A percentile compares a stretch with the other conserved stretches of the same genome.
Evolutionary conservation across 2,329 filamentous ascomycete species (phyloP).

Genomic region (Alternaria atra): DNA sequence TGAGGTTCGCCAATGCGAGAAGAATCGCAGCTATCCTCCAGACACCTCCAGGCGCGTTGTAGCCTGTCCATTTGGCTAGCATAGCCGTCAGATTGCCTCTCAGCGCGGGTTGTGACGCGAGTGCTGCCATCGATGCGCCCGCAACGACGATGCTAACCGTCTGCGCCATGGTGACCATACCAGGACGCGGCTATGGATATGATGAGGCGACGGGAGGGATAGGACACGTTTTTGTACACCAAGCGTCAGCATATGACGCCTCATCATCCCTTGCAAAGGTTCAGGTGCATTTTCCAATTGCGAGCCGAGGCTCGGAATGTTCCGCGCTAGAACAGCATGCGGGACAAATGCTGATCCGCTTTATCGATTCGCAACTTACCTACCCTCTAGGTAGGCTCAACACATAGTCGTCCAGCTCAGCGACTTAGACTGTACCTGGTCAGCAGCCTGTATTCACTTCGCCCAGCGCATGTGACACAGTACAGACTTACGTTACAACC

Average conservation of each 20-base stretch:
- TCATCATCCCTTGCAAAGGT: not conserved
- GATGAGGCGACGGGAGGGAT: not conserved
- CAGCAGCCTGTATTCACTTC: not conserved
- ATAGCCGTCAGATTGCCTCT: conserved; percentile 25
- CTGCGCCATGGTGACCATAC: conserved; percentile 32
- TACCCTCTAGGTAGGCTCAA: not conserved
- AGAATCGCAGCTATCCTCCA: conserved; percentile 49
- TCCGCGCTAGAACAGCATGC: not conserved
- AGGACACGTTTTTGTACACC: not conserved
- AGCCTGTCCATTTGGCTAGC: conserved; percentile 37
- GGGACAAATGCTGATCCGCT: not conserved
- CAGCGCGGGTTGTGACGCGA: conserved; percentile 33
- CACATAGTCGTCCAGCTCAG: not conserved
- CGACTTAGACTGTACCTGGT: not conserved
- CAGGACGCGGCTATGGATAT: not conserved
- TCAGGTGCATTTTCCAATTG: conserved; percentile 2
- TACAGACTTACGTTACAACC: not conserved
- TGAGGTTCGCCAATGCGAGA: conserved; percentile 67
- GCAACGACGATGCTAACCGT: conserved; percentile 28
- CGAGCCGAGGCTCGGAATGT: conserved; percentile 15
- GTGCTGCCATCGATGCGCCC: conserved; percentile 33
- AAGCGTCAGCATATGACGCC: not conserved
- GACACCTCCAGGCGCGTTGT: conserved; percentile 42
- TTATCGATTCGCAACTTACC: not conserved
- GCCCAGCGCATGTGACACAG: not conserved